Conservation (phyloP, 495 filamentous ascomycete species). For the Tuber umbilicatum region DNA sequence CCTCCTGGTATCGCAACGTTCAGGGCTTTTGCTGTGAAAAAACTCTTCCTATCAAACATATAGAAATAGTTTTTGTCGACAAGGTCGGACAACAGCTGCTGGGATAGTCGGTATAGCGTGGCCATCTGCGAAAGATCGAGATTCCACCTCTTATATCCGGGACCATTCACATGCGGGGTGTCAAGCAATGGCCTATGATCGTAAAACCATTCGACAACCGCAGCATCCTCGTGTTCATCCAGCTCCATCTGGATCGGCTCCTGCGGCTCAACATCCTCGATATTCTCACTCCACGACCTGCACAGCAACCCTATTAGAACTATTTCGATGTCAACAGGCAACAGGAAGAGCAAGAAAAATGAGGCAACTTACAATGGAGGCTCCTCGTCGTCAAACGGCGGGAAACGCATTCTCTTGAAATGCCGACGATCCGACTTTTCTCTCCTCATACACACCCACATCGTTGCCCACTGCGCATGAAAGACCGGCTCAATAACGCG, state of each 20-base stretch:
- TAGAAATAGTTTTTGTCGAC: slow-evolving; percentile 97
- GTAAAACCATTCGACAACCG: slow-evolving; percentile 96
- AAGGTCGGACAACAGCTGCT: slow-evolving; percentile 82
- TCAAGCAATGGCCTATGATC: slow-evolving; percentile 88
- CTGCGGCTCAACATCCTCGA: slow-evolving; percentile 94
- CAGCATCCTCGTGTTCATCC: slow-evolving; percentile 85
- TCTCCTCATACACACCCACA: slow-evolving; percentile 98
- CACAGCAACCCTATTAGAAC: slow-evolving; percentile 34
- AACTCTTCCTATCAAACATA: slow-evolving; percentile 94
- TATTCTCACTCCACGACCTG: slow-evolving; percentile 90
- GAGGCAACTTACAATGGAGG: slow-evolving; percentile 58
- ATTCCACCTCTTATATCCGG: slow-evolving; percentile 96
- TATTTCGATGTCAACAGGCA: slow-evolving; percentile 32
- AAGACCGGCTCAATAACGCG: slow-evolving; percentile 97
- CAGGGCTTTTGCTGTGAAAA: slow-evolving; percentile 91
- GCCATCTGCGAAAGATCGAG: slow-evolving; percentile 93
- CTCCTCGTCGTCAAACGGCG: slow-evolving; percentile 98
- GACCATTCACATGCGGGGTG: slow-evolving; percentile 89
- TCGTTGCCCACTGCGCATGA: slow-evolving; percentile 97
- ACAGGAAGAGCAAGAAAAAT: slow-evolving; percentile 4
- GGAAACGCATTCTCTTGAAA: slow-evolving; percentile 99
- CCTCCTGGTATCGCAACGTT: slow-evolving; percentile 97
- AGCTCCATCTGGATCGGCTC: slow-evolving; percentile 99
- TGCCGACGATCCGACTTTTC: slow-evolving; percentile 95
- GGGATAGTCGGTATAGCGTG: slow-evolving; percentile 82